Base-by-base conservation (phyloP, 2,329 filamentous ascomycete species). In the Verticillium albo-atrum region DNA sequence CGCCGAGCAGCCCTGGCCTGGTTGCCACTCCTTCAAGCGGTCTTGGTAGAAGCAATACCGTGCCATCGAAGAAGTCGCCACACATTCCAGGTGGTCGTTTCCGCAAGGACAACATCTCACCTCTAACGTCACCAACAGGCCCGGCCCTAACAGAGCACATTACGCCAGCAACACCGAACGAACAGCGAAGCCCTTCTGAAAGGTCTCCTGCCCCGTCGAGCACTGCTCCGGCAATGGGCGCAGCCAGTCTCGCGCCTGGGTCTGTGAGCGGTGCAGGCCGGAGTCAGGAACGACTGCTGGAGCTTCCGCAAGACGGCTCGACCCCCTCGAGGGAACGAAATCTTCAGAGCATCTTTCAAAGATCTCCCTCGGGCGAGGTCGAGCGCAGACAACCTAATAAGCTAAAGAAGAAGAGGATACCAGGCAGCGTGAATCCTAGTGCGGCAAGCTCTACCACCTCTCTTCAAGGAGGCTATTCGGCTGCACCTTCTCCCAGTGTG, bases 371-470 rank as follows among this genome's bases (percentile, higher is more conserved):
- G 0, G 80, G 77, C 27, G 82, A 78, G 20, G 82, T 77, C 37
- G 88, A 88, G 63, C 87, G 83, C 67, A 85, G 90, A 53, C 89
- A 89, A 70, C 91, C 92, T 0, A 97, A 97, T 69, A 97, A 97
- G 74, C 78, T 99, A 56, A 90, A 89, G 73, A 98, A 98, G 79
- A 97, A 91, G 74, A 82, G 88, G 63, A 79, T 90, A 58, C 88
- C 90, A 0, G 88, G 87, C 50, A 91, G 90, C 68, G 76, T 89
- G 25, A 93, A 92, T 66, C 89, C 88, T 23, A 97, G 94, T 70
- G 93, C 94, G 0, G 92, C 97, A 64, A 97, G 93, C 70, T 98
- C 95, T 17, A 89, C 85, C 6, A 85, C 90, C 17, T 97, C 93
- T 7, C 78, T 96, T 17, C 72, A 77, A 6, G 74, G 79, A 55